phyloP scores from a whole-genome alignment of 345 rosid genomes.

The Acer negundo region DNA sequence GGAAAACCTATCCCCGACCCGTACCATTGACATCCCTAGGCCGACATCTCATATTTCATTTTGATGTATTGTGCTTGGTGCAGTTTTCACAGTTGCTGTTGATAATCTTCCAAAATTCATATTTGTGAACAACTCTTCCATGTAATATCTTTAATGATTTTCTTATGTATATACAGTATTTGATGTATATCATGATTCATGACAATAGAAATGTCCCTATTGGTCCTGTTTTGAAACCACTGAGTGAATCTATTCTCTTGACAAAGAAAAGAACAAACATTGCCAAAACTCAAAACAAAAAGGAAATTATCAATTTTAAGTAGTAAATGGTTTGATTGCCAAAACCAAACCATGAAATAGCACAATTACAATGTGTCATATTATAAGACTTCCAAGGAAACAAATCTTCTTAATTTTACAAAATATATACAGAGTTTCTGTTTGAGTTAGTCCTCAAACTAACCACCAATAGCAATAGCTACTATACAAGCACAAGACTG shows the following conservation, averaged over 20 bases:
- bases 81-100: constrained; percentile 63
- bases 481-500: constrained; percentile 12
- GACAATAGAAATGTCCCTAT: background rate
- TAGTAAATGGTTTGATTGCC: no score
- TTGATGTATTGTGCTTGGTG: constrained; percentile 67
- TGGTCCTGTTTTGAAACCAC: background rate
- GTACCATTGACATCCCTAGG: no score
- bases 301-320: no score
- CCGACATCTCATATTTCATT: constrained; percentile 16
- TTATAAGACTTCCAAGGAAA: background rate
- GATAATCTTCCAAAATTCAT: constrained; percentile 72
- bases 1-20: no score
- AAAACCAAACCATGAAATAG: no score
- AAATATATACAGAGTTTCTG: constrained; percentile 7
- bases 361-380: no score
- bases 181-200: background rate
- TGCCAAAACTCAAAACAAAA: no score
- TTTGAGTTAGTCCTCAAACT: background rate
- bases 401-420: constrained; percentile 2
- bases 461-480: background rate
- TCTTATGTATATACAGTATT: no score
- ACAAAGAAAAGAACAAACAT: no score
- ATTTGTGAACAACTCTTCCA: constrained; percentile 44
- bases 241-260: no score
- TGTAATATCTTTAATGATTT: constrained; percentile 20